These are phyloP conservation scores for Bryoglossum gracile DNA, from an alignment of 495 filamentous ascomycete species.

Conservation along the genomic window DNA sequence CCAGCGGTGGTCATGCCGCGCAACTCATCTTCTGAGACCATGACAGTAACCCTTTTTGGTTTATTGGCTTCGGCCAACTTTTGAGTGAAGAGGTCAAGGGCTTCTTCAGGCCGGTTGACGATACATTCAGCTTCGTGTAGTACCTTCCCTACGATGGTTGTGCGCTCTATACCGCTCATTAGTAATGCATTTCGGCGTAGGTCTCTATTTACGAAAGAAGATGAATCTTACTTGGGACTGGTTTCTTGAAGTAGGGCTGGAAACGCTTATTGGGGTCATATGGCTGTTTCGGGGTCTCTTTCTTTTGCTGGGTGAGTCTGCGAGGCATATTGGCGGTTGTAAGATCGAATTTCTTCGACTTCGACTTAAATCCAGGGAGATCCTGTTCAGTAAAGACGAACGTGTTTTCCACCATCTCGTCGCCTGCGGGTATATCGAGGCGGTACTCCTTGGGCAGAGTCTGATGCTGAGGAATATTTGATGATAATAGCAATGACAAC, in stretches of 20 bases:
- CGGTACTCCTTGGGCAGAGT: slow-evolving; percentile 77
- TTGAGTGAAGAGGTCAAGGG: slow-evolving; percentile 50
- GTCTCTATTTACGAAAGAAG: too few species aligned
- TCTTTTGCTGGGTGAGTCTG: slow-evolving; percentile 36
- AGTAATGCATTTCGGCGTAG: slow-evolving; percentile 3
- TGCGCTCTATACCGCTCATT: slow-evolving; percentile 47
- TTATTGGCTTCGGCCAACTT: slow-evolving; percentile 56
- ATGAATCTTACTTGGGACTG: slow-evolving; percentile 81
- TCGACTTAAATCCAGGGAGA: slow-evolving; percentile 66
- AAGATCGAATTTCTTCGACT: slow-evolving; percentile 41
- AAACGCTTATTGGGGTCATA: slow-evolving; percentile 51
- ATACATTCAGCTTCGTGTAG: slow-evolving; percentile 71
- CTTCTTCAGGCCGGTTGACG: slow-evolving; percentile 68
- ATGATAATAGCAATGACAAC: slow-evolving; percentile 45
- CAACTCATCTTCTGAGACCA: slow-evolving; percentile 35
- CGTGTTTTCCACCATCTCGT: slow-evolving; percentile 62
- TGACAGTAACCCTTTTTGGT: slow-evolving; percentile 48
- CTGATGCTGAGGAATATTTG: slow-evolving; percentile 49
- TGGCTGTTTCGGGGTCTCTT: slow-evolving; percentile 30
- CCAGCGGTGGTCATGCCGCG: slow-evolving; percentile 40
- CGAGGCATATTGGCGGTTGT: slow-evolving; percentile 42
- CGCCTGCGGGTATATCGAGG: slow-evolving; percentile 59
- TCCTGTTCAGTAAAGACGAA: slow-evolving; percentile 91
- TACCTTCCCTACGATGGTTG: slow-evolving; percentile 63
- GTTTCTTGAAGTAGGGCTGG: slow-evolving; percentile 64